Percentiles rank a stretch among this genome's conserved stretches.
These are phyloP conservation scores for Nakazawaea holstii DNA, from an alignment of 805 yeast genomes.

Conservation along the genomic window DNA sequence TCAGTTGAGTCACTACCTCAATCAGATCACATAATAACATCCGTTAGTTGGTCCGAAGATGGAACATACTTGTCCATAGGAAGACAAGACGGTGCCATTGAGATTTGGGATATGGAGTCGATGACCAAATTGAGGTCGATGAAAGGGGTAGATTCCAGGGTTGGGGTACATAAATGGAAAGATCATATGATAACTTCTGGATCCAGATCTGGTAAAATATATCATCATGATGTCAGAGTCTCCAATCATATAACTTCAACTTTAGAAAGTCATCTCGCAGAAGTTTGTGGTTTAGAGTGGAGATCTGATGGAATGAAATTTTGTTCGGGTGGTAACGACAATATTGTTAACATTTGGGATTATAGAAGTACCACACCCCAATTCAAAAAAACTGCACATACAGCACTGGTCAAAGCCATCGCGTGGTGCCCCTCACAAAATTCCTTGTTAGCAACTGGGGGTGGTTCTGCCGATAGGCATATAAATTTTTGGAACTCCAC, in stretches of 20 bases:
- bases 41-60: slow-evolving; percentile 88
- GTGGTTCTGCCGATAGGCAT: slow-evolving; percentile 85
- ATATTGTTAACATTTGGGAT: slow-evolving; percentile 91
- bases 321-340: slow-evolving; percentile 94
- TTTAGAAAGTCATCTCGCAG: slow-evolving; percentile 70
- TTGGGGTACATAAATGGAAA: slow-evolving; percentile 83
- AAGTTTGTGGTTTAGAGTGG: slow-evolving; percentile 90
- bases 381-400: slow-evolving; percentile 73
- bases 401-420: slow-evolving; percentile 92
- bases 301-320: slow-evolving; percentile 77
- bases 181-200: slow-evolving; percentile 82
- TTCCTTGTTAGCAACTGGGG: slow-evolving; percentile 89
- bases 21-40: slow-evolving; percentile 51
- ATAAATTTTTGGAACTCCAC: slow-evolving; percentile 95
- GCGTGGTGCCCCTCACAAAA: slow-evolving; percentile 91
- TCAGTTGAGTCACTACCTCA: slow-evolving; percentile 66
- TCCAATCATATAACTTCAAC: slow-evolving; percentile 66
- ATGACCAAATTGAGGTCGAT: slow-evolving; percentile 72
- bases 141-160: slow-evolving; percentile 67
- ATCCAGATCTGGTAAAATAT: slow-evolving; percentile 75
- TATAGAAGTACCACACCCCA: slow-evolving; percentile 63
- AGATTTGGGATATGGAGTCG: slow-evolving; percentile 90
- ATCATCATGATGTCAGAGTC: slow-evolving; percentile 85
- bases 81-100: slow-evolving; percentile 73
- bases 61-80: slow-evolving; percentile 85